A percentile compares a stretch with the other conserved stretches of the same genome.
Conservation (phyloP, 2,329 filamentous ascomycete species). For the Fusarium paranaense region DNA sequence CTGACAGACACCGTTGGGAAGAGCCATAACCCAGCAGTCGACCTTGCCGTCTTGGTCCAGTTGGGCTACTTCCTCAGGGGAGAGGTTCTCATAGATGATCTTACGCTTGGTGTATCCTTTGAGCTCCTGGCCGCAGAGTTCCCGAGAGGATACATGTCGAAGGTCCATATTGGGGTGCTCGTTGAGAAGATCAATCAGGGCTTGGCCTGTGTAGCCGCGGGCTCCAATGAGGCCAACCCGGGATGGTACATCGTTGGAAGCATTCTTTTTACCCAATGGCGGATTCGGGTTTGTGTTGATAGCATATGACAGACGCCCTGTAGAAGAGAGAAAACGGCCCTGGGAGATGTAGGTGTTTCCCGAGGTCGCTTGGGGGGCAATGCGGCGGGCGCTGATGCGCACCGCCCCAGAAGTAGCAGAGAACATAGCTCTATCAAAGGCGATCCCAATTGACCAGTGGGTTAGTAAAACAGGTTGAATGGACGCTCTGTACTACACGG, state of each 20-base stretch:
- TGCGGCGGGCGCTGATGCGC: conserved; percentile 27
- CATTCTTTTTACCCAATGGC: conserved; percentile 88
- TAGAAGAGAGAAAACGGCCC: conserved; percentile 9
- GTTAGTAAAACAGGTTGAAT: not conserved
- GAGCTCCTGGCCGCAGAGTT: conserved; percentile 87
- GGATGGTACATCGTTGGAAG: conserved; percentile 81
- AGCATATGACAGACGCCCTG: not conserved
- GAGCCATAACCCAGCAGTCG: conserved; percentile 97
- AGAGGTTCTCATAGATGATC: conserved; percentile 92
- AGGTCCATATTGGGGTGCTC: conserved; percentile 91
- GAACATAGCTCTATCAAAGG: conserved; percentile 18
- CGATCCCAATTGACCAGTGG: conserved; percentile 25
- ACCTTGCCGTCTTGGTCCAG: conserved; percentile 88
- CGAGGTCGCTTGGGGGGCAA: not conserved
- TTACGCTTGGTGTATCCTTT: conserved; percentile 92
- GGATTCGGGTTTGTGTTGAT: conserved; percentile 81
- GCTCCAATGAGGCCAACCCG: conserved; percentile 90
- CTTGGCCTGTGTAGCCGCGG: conserved; percentile 93
- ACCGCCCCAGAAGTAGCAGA: conserved; percentile 23
- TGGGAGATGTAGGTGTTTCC: conserved; percentile 5
- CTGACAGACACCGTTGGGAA: conserved; percentile 94
- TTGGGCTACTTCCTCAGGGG: conserved; percentile 84
- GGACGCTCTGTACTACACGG: not conserved
- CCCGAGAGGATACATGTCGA: conserved; percentile 90
- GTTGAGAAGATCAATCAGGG: conserved; percentile 88